These are phyloP conservation scores for Aspergillus saccharolyticus DNA, from an alignment of 495 filamentous ascomycete genomes.

Conservation along the genomic window DNA sequence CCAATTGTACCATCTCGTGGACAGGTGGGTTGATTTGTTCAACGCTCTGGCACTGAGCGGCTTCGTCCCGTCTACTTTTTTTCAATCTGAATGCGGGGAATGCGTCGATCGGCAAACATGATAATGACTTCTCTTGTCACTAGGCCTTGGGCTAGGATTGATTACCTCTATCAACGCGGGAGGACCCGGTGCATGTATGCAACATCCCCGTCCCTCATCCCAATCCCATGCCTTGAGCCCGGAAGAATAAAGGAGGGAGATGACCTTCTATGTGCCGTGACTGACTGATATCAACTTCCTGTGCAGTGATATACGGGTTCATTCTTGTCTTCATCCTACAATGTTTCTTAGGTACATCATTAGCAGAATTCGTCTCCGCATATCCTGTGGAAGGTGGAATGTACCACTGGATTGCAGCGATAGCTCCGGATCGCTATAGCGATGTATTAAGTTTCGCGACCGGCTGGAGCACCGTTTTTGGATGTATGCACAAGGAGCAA, in stretches of 20 bases:
- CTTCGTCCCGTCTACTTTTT: too few relatives aligned
- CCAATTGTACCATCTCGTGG: conserved; percentile 40
- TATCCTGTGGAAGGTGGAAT: conserved; percentile 50
- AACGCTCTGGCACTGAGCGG: too few relatives aligned
- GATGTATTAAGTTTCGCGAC: conserved; percentile 36
- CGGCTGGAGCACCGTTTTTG: conserved; percentile 38
- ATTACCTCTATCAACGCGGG: conserved; percentile 37
- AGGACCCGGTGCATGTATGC: conserved; percentile 33
- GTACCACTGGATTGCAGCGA: conserved; percentile 52
- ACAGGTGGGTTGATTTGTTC: conserved; percentile 24
- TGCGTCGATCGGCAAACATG: too few relatives aligned
- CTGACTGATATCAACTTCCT: too few relatives aligned
- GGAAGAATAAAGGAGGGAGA: neutral
- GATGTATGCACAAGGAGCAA: conserved; percentile 22
- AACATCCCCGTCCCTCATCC: neutral
- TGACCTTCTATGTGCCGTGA: too few relatives aligned
- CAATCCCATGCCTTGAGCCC: too few relatives aligned
- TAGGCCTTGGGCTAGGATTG: conserved; percentile 35
- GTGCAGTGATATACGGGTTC: conserved; percentile 38
- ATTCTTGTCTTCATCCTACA: conserved; percentile 47
- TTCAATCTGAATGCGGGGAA: too few relatives aligned
- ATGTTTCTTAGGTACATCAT: conserved; percentile 43
- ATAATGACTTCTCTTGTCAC: neutral
- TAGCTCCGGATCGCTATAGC: conserved; percentile 41
- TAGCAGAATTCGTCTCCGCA: conserved; percentile 51